Evolutionary conservation across 495 filamentous ascomycete species (phyloP), one percentile per base, ranked within the genome.

Genomic region (Evernia prunastri): DNA sequence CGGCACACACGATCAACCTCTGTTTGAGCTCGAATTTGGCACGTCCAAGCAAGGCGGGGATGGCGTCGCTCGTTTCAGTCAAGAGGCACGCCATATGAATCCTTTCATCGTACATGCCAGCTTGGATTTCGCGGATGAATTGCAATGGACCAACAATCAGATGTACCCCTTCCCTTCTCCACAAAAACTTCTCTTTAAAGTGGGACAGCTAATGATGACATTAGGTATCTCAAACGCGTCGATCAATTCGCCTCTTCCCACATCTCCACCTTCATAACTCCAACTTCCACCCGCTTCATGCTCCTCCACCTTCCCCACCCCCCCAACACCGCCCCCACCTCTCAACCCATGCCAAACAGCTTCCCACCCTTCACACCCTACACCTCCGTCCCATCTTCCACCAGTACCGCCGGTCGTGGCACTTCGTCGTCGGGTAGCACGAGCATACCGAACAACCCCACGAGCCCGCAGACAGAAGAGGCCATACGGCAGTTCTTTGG

Each of bases 1-100:
- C 73, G 92, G 91, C 70, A 95, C 93, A 5, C 88, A 89, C 59
- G 94, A 98, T 75, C 92, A 90, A 73, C 92, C 94, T 25, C 84
- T 97, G 63, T 98, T 97, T 80, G 91, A 95, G 76, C 83, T 92
- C 74, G 91, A 95, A 68, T 97, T 98, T 77, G 94, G 94, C 68
- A 96, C 92, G 56, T 92, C 90, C 40, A 96, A 96, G 76, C 84
- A 87, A 63, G 91, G 92, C 77, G 92, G 91, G 68, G 93, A 97
- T 81, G 94, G 94, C 68, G 82, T 91, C 70, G 79, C 94, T 33
- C 86, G 90, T 43, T 97, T 96, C 82, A 84, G 80, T 37, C 87
- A 92, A 56, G 87, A 95, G 66, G 88, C 91, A 33, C 85, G 89
- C 58, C 87, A 93, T 73, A 89, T 96, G 85, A 97, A 96, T 79